phyloP scores from a whole-genome alignment of 176 grass and related monocot species.

The Hordeum vulgare region MorexV3_pseudomolecules_assembly NC_058522.1:557722233-557722732 shows the following conservation, averaged over 20 bases:
- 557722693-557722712: conserved; percentile 88
- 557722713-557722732: conserved; percentile 75
- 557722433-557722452: not conserved
- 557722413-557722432: not conserved
- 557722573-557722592: conserved; percentile 97
- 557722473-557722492: not conserved
- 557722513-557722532: too few relatives aligned
- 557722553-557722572: not conserved
- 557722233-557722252: not conserved
- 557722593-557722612: conserved; percentile 70
- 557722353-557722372: not conserved
- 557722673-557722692: conserved; percentile 99
- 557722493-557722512: conserved; percentile 1
- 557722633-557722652: conserved; percentile 77
- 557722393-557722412: not conserved
- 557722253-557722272: not conserved
- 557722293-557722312: not conserved
- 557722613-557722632: conserved; percentile 95
- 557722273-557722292: not conserved
- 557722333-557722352: too few relatives aligned
- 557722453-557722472: not conserved
- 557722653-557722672: conserved; percentile 95
- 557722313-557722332: not conserved
- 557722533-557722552: not conserved
- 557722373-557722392: conserved; percentile 5